Evolutionary conservation across 352 stramenopile genomes (phyloP), one percentile per base, ranked within the genome.

Genomic region (Globisporangium solare): DNA sequence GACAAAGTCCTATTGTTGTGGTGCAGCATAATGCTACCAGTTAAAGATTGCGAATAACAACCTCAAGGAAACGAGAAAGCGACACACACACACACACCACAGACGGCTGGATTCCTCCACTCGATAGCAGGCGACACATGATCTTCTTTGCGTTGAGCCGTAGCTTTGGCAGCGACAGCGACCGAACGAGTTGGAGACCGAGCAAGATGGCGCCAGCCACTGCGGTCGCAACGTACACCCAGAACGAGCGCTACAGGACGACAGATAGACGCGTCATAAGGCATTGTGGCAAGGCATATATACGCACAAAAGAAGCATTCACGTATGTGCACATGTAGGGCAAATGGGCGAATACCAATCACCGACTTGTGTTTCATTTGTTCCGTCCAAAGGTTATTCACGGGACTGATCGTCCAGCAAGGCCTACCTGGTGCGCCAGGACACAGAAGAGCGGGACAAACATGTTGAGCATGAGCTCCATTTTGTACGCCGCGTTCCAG

Each of bases 381-480:
- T n/a, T 35, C 10, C 27, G 27, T 47, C 7, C 49, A 7, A 42
- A 41, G 50, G 40, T 42, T 41, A 47, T 43, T 54, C 3, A 42
- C n/a, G 22, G 53, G 31, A 49, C 41, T 54, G n/a, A n/a, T n/a
- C n/a, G 45, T 53, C 27, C 48, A 20, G 49, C 55, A n/a, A 56
- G 21, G 22, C 45, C 41, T 78, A 90, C 83, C 76, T 93, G 78
- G 48, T 88, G 76, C n/a, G 81, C 83, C 22, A 93, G 58, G 20
- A 89, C 78, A 51, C 81, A 89, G 52, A 91, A 92, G 20, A 89
- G 63, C 61, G 83, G 83, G 11, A 93, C 76, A 43, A 78, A 83
- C 4, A 87, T 51, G 54, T 90, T 89, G 3, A 93, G 64, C 49
- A 93, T 69, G 32, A 93, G 60, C 56, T 93, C 83, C 69, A 91